Evolutionary conservation across 1,139 yeast genomes (phyloP).

Genomic region (Blastobotrys persicus): DNA sequence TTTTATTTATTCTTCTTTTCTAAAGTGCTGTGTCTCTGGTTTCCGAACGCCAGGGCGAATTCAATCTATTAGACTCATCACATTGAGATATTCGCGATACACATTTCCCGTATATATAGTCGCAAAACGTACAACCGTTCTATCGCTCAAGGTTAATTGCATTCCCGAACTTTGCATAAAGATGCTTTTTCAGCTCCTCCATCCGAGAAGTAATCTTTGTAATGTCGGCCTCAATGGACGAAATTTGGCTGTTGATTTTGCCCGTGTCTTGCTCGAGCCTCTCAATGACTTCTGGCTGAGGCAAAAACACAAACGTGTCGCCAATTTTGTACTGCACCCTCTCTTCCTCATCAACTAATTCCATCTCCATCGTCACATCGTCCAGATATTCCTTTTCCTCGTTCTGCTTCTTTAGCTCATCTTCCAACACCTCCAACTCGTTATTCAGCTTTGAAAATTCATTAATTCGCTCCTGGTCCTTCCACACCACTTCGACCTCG

Average conservation of each 20-base stretch:
- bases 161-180: conserved; percentile 87
- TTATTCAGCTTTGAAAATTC: conserved; percentile 78
- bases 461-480: conserved; percentile 86
- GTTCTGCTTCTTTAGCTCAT: conserved; percentile 49
- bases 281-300: conserved; percentile 62
- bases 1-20: too few species aligned
- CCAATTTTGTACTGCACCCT: conserved; percentile 59
- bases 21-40: too few species aligned
- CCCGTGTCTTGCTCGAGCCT: conserved; percentile 60
- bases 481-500: conserved; percentile 77
- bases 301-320: conserved; percentile 68
- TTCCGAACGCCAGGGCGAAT: too few species aligned
- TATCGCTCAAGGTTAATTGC: conserved; percentile 73
- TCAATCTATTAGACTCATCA: too few species aligned
- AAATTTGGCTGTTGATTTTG: conserved; percentile 50
- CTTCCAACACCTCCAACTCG: conserved; percentile 58
- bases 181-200: conserved; percentile 58
- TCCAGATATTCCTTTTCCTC: conserved; percentile 85
- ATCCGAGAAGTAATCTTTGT: conserved; percentile 55
- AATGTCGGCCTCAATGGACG: conserved; percentile 46
- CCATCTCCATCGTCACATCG: conserved; percentile 81
- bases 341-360: conserved; percentile 78
- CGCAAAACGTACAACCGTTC: too few species aligned
- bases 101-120: too few species aligned
- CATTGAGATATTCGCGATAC: too few species aligned